These are phyloP conservation scores for Asclepias syriaca DNA, from an alignment of 257 asterid genomes.

Conservation along the genomic window DNA sequence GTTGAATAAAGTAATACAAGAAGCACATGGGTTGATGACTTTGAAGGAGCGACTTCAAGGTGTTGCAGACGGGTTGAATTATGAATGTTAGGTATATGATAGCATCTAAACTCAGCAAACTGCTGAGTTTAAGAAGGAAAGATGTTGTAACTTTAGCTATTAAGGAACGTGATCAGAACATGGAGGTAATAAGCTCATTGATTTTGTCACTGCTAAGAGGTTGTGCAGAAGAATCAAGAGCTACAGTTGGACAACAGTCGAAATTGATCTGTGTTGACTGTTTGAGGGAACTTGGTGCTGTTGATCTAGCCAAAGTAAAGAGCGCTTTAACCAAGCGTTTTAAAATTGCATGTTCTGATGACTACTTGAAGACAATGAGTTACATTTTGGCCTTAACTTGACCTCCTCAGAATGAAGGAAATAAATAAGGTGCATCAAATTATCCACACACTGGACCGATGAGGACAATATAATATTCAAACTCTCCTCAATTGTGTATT, in stretches of 20 bases:
- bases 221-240: constrained; percentile 94
- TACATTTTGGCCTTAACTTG: constrained; percentile 65
- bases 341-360: constrained; percentile 95
- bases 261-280: constrained; percentile 89
- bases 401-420: constrained; percentile 83
- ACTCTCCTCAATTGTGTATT: constrained; percentile 57
- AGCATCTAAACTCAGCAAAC: no score
- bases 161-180: constrained; percentile 63
- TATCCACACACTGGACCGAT: constrained; percentile 71
- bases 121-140: no score
- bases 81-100: no score
- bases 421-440: constrained; percentile 55
- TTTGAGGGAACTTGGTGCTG: constrained; percentile 93
- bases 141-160: constrained; percentile 60
- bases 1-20: no score
- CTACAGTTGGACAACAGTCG: constrained; percentile 81
- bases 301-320: constrained; percentile 92
- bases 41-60: no score
- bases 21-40: no score
- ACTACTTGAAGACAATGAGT: constrained; percentile 78
- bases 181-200: constrained; percentile 80
- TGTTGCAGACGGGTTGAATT: no score
- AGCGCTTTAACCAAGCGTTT: constrained; percentile 66
- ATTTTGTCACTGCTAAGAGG: constrained; percentile 83
- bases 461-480: constrained; percentile 59